Base-by-base conservation (phyloP, 352 stramenopile species). In the Pythium aristosporum region DNA sequence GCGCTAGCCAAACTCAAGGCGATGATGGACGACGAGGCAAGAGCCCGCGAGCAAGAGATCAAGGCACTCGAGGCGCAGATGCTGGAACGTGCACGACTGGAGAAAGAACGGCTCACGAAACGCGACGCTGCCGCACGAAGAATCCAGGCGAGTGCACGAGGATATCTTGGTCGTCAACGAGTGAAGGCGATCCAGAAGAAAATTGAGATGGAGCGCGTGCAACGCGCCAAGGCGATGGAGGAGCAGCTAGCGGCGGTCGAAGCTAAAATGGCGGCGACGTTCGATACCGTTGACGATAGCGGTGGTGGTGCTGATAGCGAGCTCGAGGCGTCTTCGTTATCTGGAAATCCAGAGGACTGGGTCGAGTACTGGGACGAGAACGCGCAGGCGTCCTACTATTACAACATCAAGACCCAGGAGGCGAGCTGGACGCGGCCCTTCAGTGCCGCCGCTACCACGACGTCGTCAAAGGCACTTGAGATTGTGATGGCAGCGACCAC, bases 321-420 rank as follows among this genome's bases (percentile, higher is more conserved):
- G 2, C 44, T 32, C 8, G 63, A 51, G 52, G 2, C n/a, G 58
- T 32, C 60, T 0, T 34, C 57, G 0, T 57, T 51, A 1, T 42
- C 64, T 12, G 43, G 51, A 5, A 78, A 62, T 23, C 57, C 72
- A 8, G 82, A 89, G 7, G 83, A 96, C 47, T 96, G 88, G 88
- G 83, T 94, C 61, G 85, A 96, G 62, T 96, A 95, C 67, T 96
- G 87, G 88, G 88, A 96, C 66, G 88, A 96, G 39, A 96, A 86
- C 49, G 85, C 85, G 2, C 85, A 93, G 39, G 86, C 88, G 18
- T 94, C 80, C 41, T 96, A 96, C 62, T 96, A 88, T 65, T 96
- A 91, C 79, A 96, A 95, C 61, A 90, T 88, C 32, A 77, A 79
- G 8, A 96, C 88, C 1, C 87, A 96, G 53, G 88, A 96, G 67